Base-by-base conservation (phyloP, 352 stramenopile genomes). In the Pythium brachiatum region DNA sequence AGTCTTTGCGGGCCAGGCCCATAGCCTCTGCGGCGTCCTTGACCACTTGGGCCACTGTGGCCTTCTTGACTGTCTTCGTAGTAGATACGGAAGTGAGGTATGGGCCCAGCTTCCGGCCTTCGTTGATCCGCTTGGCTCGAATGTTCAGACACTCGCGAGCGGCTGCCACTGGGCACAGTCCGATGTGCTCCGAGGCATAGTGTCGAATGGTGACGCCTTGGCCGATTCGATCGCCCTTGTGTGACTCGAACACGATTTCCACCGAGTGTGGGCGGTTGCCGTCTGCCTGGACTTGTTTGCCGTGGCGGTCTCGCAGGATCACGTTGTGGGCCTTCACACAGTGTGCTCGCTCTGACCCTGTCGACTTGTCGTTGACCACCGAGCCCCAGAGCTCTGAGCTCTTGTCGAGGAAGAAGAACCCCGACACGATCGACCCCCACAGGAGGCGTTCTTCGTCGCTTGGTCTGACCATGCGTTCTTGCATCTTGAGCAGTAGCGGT, bases 401-500 rank as follows among this genome's bases (percentile, higher is more conserved):
- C 52, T 56, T 26, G n/a, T 67, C 52, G 1, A 64, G 46, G 44
- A 73, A 69, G 61, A 73, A 69, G 26, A 56, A 67, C 0, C 9
- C 61, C 0, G 66, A 6, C 1, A 73, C 25, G 32, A 72, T 63
- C 0, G 60, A 72, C 20, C 38, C 54, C 53, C 50, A 68, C 12
- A 68, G 29, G 1, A 69, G 29, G 0, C 31, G 16, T 0, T 56
- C 25, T 20, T 26, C 21, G 8, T 18, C 2, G 13, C 39, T 55
- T 20, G 4, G 8, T 51, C 11, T 51, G 54, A 12, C 27, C 7
- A 61, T 5, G 3, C n/a, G 3, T 5, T 26, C 20, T 20, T 23
- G 60, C 56, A 69, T 60, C 23, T 66, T 38, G 53, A 62, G 66
- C 60, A 67, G 16, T 43, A 73, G 66, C 29, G 50, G 38, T 73